Evolutionary conservation across 345 rosid genomes (phyloP), one percentile per base, ranked within the genome.

Genomic region (Crucihimalaya himalaica): DNA sequence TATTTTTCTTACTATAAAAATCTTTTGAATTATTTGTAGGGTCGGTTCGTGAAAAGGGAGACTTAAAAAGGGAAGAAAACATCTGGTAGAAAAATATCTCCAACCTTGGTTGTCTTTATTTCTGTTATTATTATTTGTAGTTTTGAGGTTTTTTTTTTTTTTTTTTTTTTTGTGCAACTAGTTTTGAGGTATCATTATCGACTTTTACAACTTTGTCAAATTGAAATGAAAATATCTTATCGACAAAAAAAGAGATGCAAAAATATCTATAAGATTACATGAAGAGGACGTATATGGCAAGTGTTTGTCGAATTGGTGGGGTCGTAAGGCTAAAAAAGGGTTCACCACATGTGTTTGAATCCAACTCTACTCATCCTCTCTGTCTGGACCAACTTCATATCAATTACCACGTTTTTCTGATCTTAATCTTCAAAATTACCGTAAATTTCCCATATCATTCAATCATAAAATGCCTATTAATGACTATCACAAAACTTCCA

Each of bases 11-110:
- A 3, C 3, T 27, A 53, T 54, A 14, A 4, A n/a, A 34, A 37
- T 66, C 45, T 37, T 74, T 58, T 75, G 69, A 68, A 68, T 77
- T 71, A 70, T 71, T 63, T 82, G 87, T 83, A 87, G 91, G 88
- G 91, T 31, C 79, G 91, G 21, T 87, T 87, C 71, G 86, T 87
- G 74, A 87, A 77, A 63, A 81, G 87, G 28, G 78, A 68, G 11
- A 46, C 35, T 69, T 76, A 19, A 54, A 75, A 68, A 62, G 29
- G 55, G 16, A 47, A 37, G 11, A 4, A 43, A 73, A 42, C 43
- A 66, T 31, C 52, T 16, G 46, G 58, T 68, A 16, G 39, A 50
- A 59, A 80, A 73, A 55, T 65, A 72, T 43, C 53, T 48, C 5
- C 78, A 61, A 37, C 40, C 43, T 54, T 63, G n/a, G 65, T 13